phyloP scores from a whole-genome alignment of 495 filamentous ascomycete genomes.

The Penicillium verhagenii region DNA sequence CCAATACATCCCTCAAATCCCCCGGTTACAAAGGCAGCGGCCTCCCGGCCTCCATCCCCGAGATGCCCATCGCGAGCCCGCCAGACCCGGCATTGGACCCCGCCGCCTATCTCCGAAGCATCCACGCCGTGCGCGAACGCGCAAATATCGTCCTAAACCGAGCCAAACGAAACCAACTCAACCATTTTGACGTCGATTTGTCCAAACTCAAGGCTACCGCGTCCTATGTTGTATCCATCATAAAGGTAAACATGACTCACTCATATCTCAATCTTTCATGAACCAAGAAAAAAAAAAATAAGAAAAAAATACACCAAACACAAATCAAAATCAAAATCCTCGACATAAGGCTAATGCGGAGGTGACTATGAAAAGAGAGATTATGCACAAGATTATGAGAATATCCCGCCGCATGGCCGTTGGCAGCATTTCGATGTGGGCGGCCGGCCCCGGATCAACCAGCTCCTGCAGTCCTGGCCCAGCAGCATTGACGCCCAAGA shows the following conservation, averaged over 20 bases:
- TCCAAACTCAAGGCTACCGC: slow-evolving; percentile 83
- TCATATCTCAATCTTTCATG: no score
- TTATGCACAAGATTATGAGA: slow-evolving; percentile 79
- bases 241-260: slow-evolving; percentile 65
- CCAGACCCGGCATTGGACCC: slow-evolving; percentile 91
- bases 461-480: slow-evolving; percentile 65
- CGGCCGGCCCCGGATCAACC: slow-evolving; percentile 63
- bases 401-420: slow-evolving; percentile 71
- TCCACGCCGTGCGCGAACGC: slow-evolving; percentile 83
- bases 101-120: slow-evolving; percentile 86
- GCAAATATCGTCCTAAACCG: slow-evolving; percentile 69
- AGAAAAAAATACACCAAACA: not conserved
- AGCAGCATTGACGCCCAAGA: slow-evolving; percentile 60
- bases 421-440: slow-evolving; percentile 74
- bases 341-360: not conserved
- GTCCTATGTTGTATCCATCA: slow-evolving; percentile 90
- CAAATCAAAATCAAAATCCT: not conserved
- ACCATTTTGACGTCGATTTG: slow-evolving; percentile 91
- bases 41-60: slow-evolving; percentile 51
- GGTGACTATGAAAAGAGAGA: slow-evolving; percentile 73
- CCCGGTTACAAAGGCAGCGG: slow-evolving; percentile 45
- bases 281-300: not conserved
- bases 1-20: slow-evolving; percentile 56
- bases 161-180: slow-evolving; percentile 74
- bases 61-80: slow-evolving; percentile 74